Percentiles rank a stretch among this genome's conserved stretches.
These are phyloP conservation scores for Detonula confervacea DNA, from an alignment of 352 stramenopile genomes.

Conservation along the genomic window DNA sequence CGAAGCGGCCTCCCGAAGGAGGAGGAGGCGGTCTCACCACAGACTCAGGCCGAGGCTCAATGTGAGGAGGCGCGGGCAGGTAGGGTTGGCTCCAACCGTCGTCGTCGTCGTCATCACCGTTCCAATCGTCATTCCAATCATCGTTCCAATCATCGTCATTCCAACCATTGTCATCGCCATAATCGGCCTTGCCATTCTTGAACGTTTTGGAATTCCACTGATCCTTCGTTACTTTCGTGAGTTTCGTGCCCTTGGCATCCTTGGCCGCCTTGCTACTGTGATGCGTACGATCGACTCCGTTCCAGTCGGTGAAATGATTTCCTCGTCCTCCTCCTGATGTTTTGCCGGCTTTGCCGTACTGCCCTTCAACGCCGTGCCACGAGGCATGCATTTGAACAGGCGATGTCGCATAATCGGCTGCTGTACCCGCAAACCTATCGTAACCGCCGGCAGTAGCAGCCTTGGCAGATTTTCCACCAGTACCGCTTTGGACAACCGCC, in stretches of 20 bases:
- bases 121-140: background rate
- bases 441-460: background rate
- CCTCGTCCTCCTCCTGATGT: too few relatives aligned
- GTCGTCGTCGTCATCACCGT: too few relatives aligned
- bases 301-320: background rate
- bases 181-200: background rate
- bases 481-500: background rate
- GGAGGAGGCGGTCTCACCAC: too few relatives aligned
- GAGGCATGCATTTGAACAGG: background rate
- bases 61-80: too few relatives aligned
- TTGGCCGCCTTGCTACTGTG: conserved; percentile 4
- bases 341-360: background rate
- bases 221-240: background rate
- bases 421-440: background rate
- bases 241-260: background rate
- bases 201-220: too few relatives aligned
- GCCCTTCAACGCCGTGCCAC: background rate
- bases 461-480: background rate
- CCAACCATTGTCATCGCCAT: conserved; percentile 2
- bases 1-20: too few relatives aligned
- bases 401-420: background rate
- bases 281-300: background rate
- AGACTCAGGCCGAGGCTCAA: too few relatives aligned
- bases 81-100: too few relatives aligned
- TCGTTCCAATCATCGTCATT: conserved; percentile 5